Percentiles rank a stretch among this genome's conserved stretches.
Conservation (phyloP, 768 basidiomycete species). For the Gyrodon lividus region DNA sequence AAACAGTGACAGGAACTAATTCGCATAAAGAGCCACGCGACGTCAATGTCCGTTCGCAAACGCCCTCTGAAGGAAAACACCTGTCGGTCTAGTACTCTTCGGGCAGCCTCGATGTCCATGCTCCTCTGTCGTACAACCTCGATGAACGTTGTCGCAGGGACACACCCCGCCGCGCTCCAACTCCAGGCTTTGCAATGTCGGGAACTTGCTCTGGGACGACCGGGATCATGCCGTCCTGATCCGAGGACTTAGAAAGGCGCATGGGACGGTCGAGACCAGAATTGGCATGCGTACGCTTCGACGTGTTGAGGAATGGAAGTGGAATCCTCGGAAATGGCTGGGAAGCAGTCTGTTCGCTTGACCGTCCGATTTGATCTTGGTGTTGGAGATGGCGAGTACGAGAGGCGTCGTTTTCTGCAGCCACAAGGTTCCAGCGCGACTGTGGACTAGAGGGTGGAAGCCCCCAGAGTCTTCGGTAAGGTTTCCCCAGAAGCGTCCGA, state of each 20-base stretch:
- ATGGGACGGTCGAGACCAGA: not conserved
- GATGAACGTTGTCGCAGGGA: not conserved
- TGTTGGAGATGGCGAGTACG: not conserved
- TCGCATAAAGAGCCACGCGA: no score
- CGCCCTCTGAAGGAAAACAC: no score
- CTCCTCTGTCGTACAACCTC: constrained; percentile 6
- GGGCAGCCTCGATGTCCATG: constrained; percentile 11
- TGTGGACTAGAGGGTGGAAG: not conserved
- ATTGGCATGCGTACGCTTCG: constrained; percentile 2
- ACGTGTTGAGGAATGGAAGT: constrained; percentile 2
- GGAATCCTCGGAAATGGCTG: not conserved
- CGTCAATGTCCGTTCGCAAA: not conserved
- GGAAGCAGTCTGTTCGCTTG: not conserved
- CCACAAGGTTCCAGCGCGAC: not conserved
- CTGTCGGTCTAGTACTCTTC: constrained; percentile 1
- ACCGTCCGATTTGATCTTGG: not conserved
- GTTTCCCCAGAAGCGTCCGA: constrained; percentile 14
- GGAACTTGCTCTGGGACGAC: no score
- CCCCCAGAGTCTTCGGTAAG: constrained; percentile 5
- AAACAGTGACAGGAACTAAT: no score
- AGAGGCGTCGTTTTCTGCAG: not conserved
- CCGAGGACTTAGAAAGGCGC: not conserved
- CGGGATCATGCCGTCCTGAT: not conserved
- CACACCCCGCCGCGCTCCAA: not conserved
- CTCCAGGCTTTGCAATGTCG: not conserved